phyloP scores from a whole-genome alignment of 2,329 filamentous ascomycete species.

The Fonsecaea monophora region DNA sequence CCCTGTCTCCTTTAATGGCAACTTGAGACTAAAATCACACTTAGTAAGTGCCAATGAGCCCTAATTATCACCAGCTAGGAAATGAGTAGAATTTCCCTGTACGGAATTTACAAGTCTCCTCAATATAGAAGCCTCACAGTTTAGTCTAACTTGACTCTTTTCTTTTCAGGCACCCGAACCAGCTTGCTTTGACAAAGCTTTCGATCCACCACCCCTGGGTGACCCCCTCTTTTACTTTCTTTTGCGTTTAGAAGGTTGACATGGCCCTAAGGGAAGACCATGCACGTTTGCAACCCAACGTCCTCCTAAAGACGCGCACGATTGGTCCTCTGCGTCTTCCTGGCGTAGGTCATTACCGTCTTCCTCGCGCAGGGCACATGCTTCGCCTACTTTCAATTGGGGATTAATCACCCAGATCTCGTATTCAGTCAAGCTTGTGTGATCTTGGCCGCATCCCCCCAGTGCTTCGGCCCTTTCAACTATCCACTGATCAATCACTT shows the following conservation, averaged over 20 bases:
- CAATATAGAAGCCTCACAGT: background rate
- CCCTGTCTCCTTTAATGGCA: background rate
- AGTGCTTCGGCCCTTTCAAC: background rate
- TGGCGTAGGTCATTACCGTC: background rate
- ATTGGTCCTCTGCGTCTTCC: background rate
- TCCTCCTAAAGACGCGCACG: background rate
- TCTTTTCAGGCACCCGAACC: no score
- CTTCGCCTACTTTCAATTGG: background rate
- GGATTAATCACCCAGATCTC: background rate
- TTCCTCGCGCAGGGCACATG: background rate
- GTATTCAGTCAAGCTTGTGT: conserved; percentile 13
- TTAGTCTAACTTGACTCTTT: background rate
- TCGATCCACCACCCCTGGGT: background rate
- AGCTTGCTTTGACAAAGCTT: no score
- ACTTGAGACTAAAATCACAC: no score
- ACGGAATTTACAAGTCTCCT: background rate
- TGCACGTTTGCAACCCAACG: background rate
- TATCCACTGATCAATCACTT: conserved; percentile 7
- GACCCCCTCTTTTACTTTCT: background rate
- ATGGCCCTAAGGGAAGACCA: background rate
- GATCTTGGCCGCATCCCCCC: conserved; percentile 12
- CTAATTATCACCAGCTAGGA: background rate
- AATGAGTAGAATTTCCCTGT: background rate
- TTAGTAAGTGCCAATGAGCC: background rate
- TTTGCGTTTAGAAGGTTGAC: background rate